These are phyloP conservation scores for Dispira simplex DNA, from an alignment of 192 early-diverging fungal genomes.

Conservation along the genomic window DNA sequence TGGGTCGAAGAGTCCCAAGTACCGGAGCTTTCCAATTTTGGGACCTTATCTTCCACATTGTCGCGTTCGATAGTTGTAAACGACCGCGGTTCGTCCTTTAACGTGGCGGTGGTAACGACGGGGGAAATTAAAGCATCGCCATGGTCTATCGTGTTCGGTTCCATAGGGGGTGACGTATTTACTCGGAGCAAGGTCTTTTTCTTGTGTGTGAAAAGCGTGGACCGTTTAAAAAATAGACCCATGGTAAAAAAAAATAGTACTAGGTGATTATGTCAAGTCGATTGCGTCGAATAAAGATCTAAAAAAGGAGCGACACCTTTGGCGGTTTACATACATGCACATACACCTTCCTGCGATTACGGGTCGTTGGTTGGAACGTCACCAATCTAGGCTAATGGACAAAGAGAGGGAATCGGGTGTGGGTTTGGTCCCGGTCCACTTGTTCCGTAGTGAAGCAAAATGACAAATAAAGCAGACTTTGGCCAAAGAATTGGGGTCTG, in stretches of 20 bases:
- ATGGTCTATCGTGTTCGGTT: not conserved
- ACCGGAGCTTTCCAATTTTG: not conserved
- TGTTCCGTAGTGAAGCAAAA: no score
- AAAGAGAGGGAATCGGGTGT: no score
- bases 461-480: no score
- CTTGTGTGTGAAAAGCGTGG: not conserved
- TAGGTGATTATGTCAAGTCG: no score
- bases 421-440: no score
- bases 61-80: not conserved
- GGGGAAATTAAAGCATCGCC: not conserved
- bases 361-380: no score
- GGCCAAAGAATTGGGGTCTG: no score
- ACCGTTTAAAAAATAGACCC: not conserved
- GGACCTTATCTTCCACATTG: not conserved
- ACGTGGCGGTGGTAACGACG: not conserved
- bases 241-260: not conserved
- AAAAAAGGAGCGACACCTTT: no score
- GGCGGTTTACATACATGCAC: no score
- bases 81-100: not conserved
- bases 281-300: no score
- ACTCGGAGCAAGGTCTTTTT: not conserved
- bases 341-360: no score
- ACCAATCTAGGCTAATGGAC: no score
- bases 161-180: not conserved
- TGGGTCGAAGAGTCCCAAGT: not conserved